Base-by-base conservation (phyloP, 2,329 filamentous ascomycete species). In the Bipolaris bicolor region DNA sequence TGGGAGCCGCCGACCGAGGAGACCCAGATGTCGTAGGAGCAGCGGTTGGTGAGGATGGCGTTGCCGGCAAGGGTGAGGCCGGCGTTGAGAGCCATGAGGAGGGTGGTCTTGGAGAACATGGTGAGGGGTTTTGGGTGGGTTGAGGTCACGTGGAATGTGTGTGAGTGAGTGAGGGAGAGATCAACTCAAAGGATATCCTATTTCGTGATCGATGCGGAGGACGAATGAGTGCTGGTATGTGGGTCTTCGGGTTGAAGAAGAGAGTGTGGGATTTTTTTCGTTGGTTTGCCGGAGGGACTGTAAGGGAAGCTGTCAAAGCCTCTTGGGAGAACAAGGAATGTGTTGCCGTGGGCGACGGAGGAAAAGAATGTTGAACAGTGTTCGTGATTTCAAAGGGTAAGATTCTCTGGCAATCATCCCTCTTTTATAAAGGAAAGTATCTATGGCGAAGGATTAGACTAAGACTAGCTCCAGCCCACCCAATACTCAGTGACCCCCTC, bases 21-120 rank as follows among this genome's bases (percentile, higher is more conserved):
- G 39, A 70, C 51, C 65, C 65, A 71, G 45, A 71, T 55, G 54
- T 71, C 69, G 57, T 68, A 67, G 26, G 49, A 13, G 50, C 69
- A 71, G 48, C 60, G 64, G 57, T 71, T 71, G 55, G 55, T 58
- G 49, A 71, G 47, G 45, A 69, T 54, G 37, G 64, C 65, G 29
- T 68, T 69, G 36, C 69, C 65, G 26, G 67, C 66, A 20, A 57
- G 36, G 34, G 57, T 59, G 43, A 68, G 55, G 37, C 59, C 55
- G 22, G 60, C 62, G 58, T 69, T 62, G 49, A 66, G 43, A 22
- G 62, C 63, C 33, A 57, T 40, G 44, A 58, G 37, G 51, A 67
- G 24, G 39, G 61, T 46, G 36, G 47, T 44, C 49, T 65, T 70
- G 54, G 62, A 53, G 40, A 67, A 54, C 66, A 70, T 69, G 10